A percentile compares a stretch with the other conserved stretches of the same genome.
Evolutionary conservation across 1,284 basidiomycete genomes (phyloP).

Genomic region (Marasmius fiardii): DNA sequence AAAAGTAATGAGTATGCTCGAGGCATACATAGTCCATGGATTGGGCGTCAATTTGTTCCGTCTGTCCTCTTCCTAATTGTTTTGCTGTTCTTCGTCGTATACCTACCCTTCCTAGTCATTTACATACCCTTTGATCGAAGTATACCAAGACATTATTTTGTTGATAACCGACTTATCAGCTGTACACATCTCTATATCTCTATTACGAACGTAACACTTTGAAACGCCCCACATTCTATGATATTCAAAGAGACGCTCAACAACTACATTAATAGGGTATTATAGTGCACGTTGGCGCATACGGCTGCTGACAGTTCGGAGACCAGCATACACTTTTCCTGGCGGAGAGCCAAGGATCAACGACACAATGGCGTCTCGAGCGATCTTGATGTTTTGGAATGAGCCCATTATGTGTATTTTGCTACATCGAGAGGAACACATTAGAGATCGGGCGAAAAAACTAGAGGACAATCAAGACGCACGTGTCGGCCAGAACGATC

Average conservation of each 20-base stretch:
- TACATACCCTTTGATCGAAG: not conserved
- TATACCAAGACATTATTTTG: not conserved
- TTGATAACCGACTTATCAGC: too few species aligned
- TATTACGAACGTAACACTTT: too few species aligned
- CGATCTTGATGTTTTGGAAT: constrained; percentile 97
- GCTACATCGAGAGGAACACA: constrained; percentile 32
- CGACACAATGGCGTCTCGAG: constrained; percentile 92
- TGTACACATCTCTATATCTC: too few species aligned
- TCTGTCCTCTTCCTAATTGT: not conserved
- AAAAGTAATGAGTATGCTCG: not conserved
- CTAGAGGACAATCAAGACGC: constrained; percentile 29
- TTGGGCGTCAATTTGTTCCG: too few species aligned
- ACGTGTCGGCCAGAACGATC: constrained; percentile 97
- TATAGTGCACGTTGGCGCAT: constrained; percentile 87
- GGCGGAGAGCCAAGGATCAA: constrained; percentile 95
- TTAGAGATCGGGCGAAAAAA: constrained; percentile 8
- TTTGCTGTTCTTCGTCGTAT: not conserved
- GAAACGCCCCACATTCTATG: too few species aligned
- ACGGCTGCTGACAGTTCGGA: constrained; percentile 88
- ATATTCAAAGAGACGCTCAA: not conserved
- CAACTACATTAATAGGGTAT: constrained; percentile 9
- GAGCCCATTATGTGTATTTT: constrained; percentile 95
- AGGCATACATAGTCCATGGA: too few species aligned
- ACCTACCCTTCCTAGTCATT: not conserved
- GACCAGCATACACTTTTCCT: constrained; percentile 92